Evolutionary conservation across 1,284 basidiomycete genomes (phyloP), one percentile per base, ranked within the genome.

Genomic region (Cryptococcus sp.): DNA sequence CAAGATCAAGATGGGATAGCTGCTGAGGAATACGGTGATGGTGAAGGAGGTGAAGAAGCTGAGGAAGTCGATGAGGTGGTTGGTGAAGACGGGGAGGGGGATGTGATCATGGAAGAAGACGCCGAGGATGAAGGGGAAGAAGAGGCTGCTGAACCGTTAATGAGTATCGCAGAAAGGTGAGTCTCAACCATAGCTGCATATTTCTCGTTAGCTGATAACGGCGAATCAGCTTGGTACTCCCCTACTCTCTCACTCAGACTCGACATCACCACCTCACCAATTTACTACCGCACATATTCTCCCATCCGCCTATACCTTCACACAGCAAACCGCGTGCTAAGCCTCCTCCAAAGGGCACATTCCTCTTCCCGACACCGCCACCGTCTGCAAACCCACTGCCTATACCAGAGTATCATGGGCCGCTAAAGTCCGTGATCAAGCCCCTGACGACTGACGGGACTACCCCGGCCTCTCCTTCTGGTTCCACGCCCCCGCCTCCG

Each of bases 281-380:
- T 22, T 70, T 77, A n/a, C 60, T 77, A 11, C 76, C 76, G 1
- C 71, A 68, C 47, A 65, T 73, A 25, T 77, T 77, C 64, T 66
- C 70, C 0, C 76, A 77, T 55, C 74, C 73, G 3, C 65, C 70
- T 5, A 67, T 76, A 3, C 71, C 75, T 7, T 71, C 72, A 1
- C 64, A 76, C 58, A 66, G 54, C 47, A 65, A 64, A 50, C 75
- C 72, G 20, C 63, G 75, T 22, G 61, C 68, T 7, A 62, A 70
- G 35, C 67, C 63, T 5, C 64, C 66, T 0, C 69, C 69, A 0
- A 67, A 65, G 50, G 65, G 65, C 5, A 64, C 66, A 11, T 75
- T 77, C 43, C 45, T 68, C 3, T 77, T 69, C 54, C 75, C 74
- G 0, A 76, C 74, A 0, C 72, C 72, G 2, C 60, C 67, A 1